phyloP scores from a whole-genome alignment of 352 stramenopile genomes.

The Phytophthora foliorum region DNA sequence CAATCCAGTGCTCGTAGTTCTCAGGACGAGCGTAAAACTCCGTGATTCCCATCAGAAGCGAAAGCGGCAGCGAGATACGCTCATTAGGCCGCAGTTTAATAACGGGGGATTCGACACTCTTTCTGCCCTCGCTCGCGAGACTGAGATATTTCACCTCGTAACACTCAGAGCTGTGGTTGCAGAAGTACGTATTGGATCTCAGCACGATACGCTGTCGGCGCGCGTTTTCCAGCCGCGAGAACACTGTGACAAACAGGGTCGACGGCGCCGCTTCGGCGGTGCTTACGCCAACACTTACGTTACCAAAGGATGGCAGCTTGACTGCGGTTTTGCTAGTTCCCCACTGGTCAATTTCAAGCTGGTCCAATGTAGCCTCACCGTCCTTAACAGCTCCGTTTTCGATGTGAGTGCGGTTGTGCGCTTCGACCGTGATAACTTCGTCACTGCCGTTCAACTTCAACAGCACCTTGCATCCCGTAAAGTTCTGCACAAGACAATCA shows the following conservation, averaged over 20 bases:
- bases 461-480: constrained; percentile 67
- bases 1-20: constrained; percentile 78
- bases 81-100: constrained; percentile 71
- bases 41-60: constrained; percentile 83
- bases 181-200: constrained; percentile 85
- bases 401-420: constrained; percentile 62
- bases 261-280: constrained; percentile 44
- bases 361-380: constrained; percentile 52
- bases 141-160: constrained; percentile 84
- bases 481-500: constrained; percentile 79
- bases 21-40: constrained; percentile 82
- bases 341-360: constrained; percentile 71
- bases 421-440: constrained; percentile 48
- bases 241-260: constrained; percentile 73
- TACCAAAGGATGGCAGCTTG: constrained; percentile 66
- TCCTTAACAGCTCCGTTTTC: constrained; percentile 49
- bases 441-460: constrained; percentile 63
- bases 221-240: constrained; percentile 79
- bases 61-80: constrained; percentile 72
- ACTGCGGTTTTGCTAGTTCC: constrained; percentile 48
- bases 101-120: constrained; percentile 65
- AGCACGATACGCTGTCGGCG: constrained; percentile 71
- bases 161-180: constrained; percentile 79
- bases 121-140: constrained; percentile 56
- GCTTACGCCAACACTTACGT: constrained; percentile 64